Evolutionary conservation across 495 filamentous ascomycete species (phyloP), one percentile per base, ranked within the genome.

Genomic region (Pyrenula massariospora): DNA sequence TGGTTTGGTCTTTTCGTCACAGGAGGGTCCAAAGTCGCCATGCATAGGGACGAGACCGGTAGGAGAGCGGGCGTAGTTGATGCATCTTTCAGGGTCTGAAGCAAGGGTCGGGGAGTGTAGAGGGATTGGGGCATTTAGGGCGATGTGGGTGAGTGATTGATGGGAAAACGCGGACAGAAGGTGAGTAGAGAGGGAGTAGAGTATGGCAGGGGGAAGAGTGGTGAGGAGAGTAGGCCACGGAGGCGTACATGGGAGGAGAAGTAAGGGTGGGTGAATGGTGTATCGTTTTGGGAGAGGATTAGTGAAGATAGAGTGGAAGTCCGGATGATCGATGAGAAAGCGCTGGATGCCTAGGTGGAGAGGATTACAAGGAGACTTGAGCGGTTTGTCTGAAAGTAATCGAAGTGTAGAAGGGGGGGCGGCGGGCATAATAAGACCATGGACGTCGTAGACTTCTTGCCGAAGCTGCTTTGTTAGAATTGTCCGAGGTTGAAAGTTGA

Each of bases 81-180:
- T 5, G n/a, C n/a, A n/a, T n/a, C n/a, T n/a, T 5, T 5, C 5
- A 8, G 8, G 8, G 15, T 42, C 31, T 8, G 31, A 5, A 42
- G 8, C 15, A 15, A 5, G 5, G 5, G 31, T 42, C 59, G 83
- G 75, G 10, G 65, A 58, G 1, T 63, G 62, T 21, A 59, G 61
- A 2, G 57, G 22, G 22, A 94, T 91, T 0, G 84, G 85, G 31
- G 82, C 80, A 63, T 89, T 91, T 48, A 87, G 69, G 12, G 88
- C 88, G 10, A 91, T 71, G 61, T 90, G 85, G 0, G 86, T 88
- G 5, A 85, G 70, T 25, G 66, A 63, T 52, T 58, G 49, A n/a
- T 56, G 54, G 8, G 66, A 68, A 24, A 79, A 71, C 0, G 76
- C 64, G 3, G 58, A 59, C 15, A 70, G 72, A 0, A 85, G 73